Percentiles rank a stretch among this genome's conserved stretches.
phyloP scores from a whole-genome alignment of 257 asterid genomes.

The Solanum lignicaule region DNA sequence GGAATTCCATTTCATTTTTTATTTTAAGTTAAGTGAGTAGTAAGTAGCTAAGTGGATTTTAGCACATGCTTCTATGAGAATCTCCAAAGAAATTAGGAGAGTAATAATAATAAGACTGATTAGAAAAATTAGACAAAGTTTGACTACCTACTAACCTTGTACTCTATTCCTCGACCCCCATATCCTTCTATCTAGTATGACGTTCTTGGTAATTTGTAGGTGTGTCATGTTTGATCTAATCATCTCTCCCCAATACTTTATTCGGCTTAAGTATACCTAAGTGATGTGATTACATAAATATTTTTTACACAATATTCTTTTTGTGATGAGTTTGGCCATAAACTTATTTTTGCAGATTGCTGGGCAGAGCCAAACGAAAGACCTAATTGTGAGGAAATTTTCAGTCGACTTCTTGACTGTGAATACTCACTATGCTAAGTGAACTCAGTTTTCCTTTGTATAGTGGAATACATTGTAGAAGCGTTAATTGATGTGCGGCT shows the following conservation, averaged over 20 bases:
- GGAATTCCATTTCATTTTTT: not conserved
- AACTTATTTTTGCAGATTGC: conserved; percentile 40
- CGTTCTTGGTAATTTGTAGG: not conserved
- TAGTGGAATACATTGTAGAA: conserved; percentile 29
- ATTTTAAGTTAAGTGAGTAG: not conserved
- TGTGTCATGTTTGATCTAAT: not conserved
- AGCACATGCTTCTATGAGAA: not conserved
- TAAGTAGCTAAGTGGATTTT: not conserved
- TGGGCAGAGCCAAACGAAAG: conserved; percentile 78
- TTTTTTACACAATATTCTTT: not conserved
- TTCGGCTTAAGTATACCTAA: not conserved
- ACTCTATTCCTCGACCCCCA: not conserved
- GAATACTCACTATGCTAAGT: conserved; percentile 61
- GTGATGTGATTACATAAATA: not conserved
- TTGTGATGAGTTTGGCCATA: not conserved
- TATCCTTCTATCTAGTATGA: not conserved
- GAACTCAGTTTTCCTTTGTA: conserved; percentile 7
- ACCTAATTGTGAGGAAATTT: conserved; percentile 76
- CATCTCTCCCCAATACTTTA: not conserved
- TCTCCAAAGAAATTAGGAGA: not conserved
- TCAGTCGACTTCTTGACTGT: conserved; percentile 61
- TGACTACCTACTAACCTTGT: not conserved
- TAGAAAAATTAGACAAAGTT: not conserved
- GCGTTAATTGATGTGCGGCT: conserved; percentile 31
- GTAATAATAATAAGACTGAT: not conserved